Evolutionary conservation across 2,329 filamentous ascomycete genomes (phyloP).

Genomic region (Fusarium sp.): DNA sequence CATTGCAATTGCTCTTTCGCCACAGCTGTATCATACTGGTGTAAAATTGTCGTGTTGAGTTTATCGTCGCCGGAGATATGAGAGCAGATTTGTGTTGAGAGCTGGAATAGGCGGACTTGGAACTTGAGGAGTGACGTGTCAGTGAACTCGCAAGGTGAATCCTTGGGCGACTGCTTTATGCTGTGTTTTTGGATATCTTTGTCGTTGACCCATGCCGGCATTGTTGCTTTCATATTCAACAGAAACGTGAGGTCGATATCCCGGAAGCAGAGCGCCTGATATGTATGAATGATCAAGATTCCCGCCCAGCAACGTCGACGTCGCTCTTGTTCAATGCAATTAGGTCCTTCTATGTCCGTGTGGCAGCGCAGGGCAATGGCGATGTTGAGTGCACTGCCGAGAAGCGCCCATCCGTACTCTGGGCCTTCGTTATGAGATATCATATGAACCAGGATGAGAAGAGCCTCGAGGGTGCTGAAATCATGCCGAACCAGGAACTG

Average conservation of each 20-base stretch:
- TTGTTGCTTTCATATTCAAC: conserved; percentile 12
- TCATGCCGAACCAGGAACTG: conserved; percentile 1
- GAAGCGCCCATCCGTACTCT: conserved; percentile 13
- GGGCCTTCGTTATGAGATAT: conserved; percentile 13
- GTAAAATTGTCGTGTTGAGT: background rate
- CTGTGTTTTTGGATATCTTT: background rate
- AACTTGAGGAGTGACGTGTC: conserved; percentile 6
- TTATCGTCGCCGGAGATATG: background rate
- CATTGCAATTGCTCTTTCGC: background rate
- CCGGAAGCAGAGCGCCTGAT: conserved; percentile 9
- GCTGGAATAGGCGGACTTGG: background rate
- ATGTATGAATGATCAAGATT: background rate
- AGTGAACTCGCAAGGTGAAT: background rate
- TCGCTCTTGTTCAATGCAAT: background rate
- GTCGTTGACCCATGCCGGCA: conserved; percentile 13
- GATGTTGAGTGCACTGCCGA: conserved; percentile 11
- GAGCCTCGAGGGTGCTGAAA: background rate
- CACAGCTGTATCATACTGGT: background rate
- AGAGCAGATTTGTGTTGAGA: background rate
- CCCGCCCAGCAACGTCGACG: conserved; percentile 6
- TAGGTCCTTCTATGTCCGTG: fast-evolving
- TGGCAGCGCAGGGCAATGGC: conserved; percentile 2
- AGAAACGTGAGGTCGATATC: conserved; percentile 15
- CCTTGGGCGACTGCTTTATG: fast-evolving
- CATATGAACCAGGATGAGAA: conserved; percentile 10